Evolutionary conservation across 306 rosid genomes (phyloP).

Genomic region (Canavalia ensiformis): DNA sequence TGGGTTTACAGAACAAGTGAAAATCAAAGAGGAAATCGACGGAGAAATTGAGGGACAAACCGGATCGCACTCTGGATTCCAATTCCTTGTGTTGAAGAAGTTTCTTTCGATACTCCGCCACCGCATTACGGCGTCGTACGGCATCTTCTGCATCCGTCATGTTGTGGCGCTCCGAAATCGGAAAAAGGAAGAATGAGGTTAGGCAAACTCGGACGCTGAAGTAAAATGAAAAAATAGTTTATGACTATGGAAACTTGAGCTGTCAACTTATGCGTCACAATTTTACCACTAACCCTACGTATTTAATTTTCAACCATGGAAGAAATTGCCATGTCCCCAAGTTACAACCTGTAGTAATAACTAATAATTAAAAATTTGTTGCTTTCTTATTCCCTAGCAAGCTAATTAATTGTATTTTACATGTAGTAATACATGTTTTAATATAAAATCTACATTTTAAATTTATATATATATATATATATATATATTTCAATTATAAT

Average conservation of each 20-base stretch:
- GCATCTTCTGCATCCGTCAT: slow-evolving; percentile 82
- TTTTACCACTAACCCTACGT: background rate
- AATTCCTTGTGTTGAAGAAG: slow-evolving; percentile 92
- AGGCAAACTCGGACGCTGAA: background rate
- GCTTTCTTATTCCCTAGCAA: too few species aligned
- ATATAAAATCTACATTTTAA: too few species aligned
- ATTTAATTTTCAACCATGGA: background rate
- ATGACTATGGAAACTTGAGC: background rate
- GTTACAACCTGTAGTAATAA: background rate
- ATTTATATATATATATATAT: too few species aligned
- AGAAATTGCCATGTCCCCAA: background rate
- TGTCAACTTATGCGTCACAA: background rate
- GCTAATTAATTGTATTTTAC: too few species aligned
- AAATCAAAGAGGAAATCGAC: slow-evolving; percentile 24
- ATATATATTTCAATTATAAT: too few species aligned
- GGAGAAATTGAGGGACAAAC: slow-evolving; percentile 55
- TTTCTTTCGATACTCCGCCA: slow-evolving; percentile 78
- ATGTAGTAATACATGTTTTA: too few species aligned
- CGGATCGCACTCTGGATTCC: slow-evolving; percentile 86
- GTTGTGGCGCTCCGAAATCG: slow-evolving; percentile 33
- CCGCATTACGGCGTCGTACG: slow-evolving; percentile 70
- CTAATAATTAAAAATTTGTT: too few species aligned
- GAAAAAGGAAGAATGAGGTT: background rate
- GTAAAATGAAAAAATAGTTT: background rate
- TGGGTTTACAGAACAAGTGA: background rate